These are phyloP conservation scores for Penicillium maclennaniae DNA, from an alignment of 495 filamentous ascomycete genomes.

Conservation along the genomic window DNA sequence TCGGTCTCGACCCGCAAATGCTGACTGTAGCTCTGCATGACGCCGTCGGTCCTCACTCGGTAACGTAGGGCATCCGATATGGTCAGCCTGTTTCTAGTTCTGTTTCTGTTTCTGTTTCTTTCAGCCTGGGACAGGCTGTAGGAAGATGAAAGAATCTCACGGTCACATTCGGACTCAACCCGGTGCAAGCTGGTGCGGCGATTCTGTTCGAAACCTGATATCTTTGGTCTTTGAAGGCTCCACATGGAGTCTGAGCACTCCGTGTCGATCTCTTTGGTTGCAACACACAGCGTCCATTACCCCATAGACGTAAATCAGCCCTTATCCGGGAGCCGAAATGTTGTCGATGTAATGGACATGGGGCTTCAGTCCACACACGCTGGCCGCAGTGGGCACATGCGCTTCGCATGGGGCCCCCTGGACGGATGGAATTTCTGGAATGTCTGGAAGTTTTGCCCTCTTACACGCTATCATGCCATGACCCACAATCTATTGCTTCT, in stretches of 20 bases:
- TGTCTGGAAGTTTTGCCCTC: conserved; percentile 14
- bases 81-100: background rate
- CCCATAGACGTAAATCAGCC: background rate
- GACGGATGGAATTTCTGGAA: conserved; percentile 18
- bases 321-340: background rate
- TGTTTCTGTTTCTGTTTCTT: too few species aligned
- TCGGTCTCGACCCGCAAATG: background rate
- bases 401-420: conserved; percentile 12
- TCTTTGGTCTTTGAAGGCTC: background rate
- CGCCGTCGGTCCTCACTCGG: background rate
- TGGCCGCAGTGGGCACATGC: background rate
- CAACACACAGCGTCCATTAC: background rate
- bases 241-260: conserved; percentile 11
- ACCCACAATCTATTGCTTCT: conserved; percentile 36
- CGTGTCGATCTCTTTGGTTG: conserved; percentile 6
- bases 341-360: background rate
- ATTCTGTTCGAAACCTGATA: background rate
- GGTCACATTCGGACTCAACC: background rate
- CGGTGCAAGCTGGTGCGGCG: background rate
- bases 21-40: background rate
- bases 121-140: background rate
- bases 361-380: background rate
- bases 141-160: background rate
- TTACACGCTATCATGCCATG: conserved; percentile 11
- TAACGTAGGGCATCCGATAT: background rate